A percentile compares a stretch with the other conserved stretches of the same genome.
Conservation (phyloP, 2,329 filamentous ascomycete genomes). For the Ramichloridium luteum region DNA sequence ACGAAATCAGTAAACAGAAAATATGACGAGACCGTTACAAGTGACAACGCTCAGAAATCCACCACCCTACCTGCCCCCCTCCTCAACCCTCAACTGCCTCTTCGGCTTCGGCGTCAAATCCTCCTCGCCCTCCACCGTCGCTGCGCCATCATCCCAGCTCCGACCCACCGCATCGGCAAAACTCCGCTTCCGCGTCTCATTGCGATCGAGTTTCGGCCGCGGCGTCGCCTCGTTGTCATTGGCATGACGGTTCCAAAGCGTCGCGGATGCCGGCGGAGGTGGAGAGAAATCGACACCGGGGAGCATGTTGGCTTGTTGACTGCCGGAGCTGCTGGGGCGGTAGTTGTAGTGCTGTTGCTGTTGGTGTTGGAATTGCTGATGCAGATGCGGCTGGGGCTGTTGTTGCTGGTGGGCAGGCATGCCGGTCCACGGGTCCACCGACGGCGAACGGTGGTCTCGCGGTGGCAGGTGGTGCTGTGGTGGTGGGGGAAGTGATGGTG, state of each 20-base stretch:
- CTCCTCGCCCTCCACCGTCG: constrained; percentile 4
- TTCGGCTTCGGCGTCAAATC: constrained; percentile 13
- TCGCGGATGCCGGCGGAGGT: constrained; percentile 3
- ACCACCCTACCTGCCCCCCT: no score
- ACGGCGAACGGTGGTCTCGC: neutral
- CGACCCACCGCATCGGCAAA: constrained; percentile 9
- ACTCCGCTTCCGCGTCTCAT: constrained; percentile 11
- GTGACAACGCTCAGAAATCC: no score
- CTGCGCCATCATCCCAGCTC: neutral
- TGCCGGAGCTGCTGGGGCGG: neutral
- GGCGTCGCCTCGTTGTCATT: constrained; percentile 14
- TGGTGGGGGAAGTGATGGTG: neutral
- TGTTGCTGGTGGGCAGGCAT: neutral
- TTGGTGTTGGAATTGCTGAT: no score
- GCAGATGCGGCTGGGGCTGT: no score
- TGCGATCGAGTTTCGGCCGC: constrained; percentile 6
- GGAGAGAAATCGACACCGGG: neutral
- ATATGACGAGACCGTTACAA: no score
- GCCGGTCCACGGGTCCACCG: neutral
- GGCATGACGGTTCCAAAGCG: constrained; percentile 10
- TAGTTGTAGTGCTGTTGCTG: no score
- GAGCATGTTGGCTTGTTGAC: constrained; percentile 1
- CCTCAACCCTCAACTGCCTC: constrained; percentile 9
- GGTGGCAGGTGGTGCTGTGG: neutral
- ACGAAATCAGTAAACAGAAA: no score